Percentiles rank a stretch among this genome's conserved stretches.
Evolutionary conservation across 192 early-diverging fungal genomes (phyloP).

Genomic region (Linnemannia exigua): DNA sequence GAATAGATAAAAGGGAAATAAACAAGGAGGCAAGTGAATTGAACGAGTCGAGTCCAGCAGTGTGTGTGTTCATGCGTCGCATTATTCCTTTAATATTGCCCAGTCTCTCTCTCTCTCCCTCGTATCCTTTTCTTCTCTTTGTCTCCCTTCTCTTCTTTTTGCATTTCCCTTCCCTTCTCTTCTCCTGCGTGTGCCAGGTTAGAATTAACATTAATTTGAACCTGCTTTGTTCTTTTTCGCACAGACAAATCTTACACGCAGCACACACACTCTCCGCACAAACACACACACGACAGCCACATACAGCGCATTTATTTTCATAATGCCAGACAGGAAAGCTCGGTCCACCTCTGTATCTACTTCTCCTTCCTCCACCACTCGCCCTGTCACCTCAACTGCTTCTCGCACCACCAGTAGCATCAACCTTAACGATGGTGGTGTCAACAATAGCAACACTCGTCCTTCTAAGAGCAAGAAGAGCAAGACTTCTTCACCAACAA

Average conservation of each 20-base stretch:
- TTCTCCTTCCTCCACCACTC: background rate
- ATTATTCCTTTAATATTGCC: too few species aligned
- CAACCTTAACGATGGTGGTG: background rate
- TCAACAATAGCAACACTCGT: background rate
- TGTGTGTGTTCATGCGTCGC: too few species aligned
- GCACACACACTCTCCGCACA: background rate
- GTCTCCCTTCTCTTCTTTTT: background rate
- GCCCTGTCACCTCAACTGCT: background rate
- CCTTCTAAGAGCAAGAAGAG: background rate
- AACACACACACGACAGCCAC: background rate
- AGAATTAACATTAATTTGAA: background rate
- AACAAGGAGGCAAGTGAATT: too few species aligned
- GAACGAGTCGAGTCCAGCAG: too few species aligned
- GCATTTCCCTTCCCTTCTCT: background rate
- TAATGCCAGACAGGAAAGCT: background rate
- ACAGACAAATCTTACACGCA: background rate
- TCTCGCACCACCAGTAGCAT: background rate
- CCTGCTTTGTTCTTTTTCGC: background rate
- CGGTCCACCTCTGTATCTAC: background rate
- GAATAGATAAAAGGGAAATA: too few species aligned
- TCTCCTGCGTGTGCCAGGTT: background rate
- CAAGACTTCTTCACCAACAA: background rate
- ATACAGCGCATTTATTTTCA: background rate
- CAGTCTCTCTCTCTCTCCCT: too few species aligned
- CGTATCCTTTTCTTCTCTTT: background rate